Evolutionary conservation across 805 yeast species (phyloP).

Genomic region (Ogataea pilisensis): DNA sequence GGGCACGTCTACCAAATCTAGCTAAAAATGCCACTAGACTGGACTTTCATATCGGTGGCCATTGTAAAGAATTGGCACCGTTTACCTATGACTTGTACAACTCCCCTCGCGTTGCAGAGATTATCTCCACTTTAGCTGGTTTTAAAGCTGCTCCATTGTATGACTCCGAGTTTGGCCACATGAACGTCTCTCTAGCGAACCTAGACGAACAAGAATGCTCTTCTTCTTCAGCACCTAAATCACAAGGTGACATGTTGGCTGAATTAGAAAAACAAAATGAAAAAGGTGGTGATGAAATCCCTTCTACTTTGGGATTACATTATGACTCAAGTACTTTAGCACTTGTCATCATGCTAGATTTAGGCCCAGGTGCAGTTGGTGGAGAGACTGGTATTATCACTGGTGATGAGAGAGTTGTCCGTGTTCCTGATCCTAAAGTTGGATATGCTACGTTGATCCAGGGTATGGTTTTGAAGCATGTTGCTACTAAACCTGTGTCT

Average conservation of each 20-base stretch:
- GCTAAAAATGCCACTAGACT: slow-evolving; percentile 29
- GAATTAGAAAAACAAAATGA: slow-evolving; percentile 15
- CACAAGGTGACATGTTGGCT: slow-evolving; percentile 14
- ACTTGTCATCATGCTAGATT: slow-evolving; percentile 45
- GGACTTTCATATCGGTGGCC: slow-evolving; percentile 48
- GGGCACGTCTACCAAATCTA: slow-evolving; percentile 37
- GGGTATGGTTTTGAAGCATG: slow-evolving; percentile 42
- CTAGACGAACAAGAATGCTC: slow-evolving; percentile 11
- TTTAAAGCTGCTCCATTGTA: slow-evolving; percentile 41
- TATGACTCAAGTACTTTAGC: slow-evolving; percentile 44
- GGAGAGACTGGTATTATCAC: slow-evolving; percentile 46
- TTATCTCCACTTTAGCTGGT: slow-evolving; percentile 46
- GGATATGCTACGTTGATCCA: slow-evolving; percentile 47
- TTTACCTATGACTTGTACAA: slow-evolving; percentile 49
- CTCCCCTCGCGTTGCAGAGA: slow-evolving; percentile 45
- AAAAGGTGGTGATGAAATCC: slow-evolving; percentile 33
- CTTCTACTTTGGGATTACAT: slow-evolving; percentile 46
- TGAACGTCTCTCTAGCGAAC: slow-evolving; percentile 41
- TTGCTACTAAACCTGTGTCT: slow-evolving; percentile 41
- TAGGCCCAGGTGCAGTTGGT: slow-evolving; percentile 44
- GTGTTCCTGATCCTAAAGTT: slow-evolving; percentile 37
- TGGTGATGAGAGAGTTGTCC: slow-evolving; percentile 32
- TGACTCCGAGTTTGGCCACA: slow-evolving; percentile 51
- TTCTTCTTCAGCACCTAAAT: slow-evolving; percentile 3
- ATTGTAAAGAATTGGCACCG: slow-evolving; percentile 35